A percentile compares a stretch with the other conserved stretches of the same genome.
These are phyloP conservation scores for Wickerhamomyces alni DNA, from an alignment of 805 yeast species.

Conservation along the genomic window DNA sequence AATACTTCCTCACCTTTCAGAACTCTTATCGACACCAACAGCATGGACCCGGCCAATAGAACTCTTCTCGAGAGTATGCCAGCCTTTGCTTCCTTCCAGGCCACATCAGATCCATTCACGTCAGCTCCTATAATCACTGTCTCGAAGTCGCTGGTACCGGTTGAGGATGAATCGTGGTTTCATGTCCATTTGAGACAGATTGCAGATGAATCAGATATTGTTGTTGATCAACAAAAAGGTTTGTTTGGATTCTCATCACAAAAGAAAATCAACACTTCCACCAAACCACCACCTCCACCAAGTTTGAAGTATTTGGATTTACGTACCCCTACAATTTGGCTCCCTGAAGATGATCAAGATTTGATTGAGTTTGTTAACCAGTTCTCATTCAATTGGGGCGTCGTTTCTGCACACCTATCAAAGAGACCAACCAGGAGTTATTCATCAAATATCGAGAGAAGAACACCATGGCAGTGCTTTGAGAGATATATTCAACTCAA, in stretches of 20 bases:
- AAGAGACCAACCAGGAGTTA: conserved; percentile 62
- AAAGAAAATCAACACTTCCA: conserved; percentile 53
- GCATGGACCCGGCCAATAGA: conserved; percentile 27
- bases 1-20: conserved; percentile 24
- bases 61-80: conserved; percentile 29
- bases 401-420: conserved; percentile 76
- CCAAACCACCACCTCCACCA: conserved; percentile 89
- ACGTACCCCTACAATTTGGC: conserved; percentile 92
- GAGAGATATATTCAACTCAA: conserved; percentile 91
- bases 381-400: conserved; percentile 88
- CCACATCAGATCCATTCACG: conserved; percentile 22
- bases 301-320: conserved; percentile 70
- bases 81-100: conserved; percentile 23
- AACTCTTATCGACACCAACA: conserved; percentile 24
- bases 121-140: conserved; percentile 43
- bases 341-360: conserved; percentile 85
- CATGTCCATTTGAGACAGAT: conserved; percentile 48
- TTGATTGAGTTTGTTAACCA: conserved; percentile 79
- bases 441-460: conserved; percentile 82
- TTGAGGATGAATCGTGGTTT: conserved; percentile 60
- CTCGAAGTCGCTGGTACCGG: conserved; percentile 59
- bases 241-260: conserved; percentile 37
- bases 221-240: conserved; percentile 47
- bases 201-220: conserved; percentile 31
- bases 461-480: conserved; percentile 99